Evolutionary conservation across 2,329 filamentous ascomycete species (phyloP).

Genomic region (Fusarium camptoceras): DNA sequence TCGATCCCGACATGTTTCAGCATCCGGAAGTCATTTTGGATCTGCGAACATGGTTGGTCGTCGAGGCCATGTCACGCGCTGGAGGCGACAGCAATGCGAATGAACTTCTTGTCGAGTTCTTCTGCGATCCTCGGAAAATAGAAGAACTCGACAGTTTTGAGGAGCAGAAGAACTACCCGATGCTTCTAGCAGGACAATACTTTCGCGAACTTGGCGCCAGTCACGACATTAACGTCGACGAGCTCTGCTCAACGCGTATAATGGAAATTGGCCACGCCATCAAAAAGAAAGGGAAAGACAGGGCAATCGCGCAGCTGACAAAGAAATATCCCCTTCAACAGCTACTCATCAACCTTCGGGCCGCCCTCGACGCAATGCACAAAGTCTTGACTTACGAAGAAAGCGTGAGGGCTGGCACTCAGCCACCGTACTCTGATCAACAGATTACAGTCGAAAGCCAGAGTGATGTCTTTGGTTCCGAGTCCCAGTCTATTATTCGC

Average conservation of each 20-base stretch:
- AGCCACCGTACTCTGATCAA: slow-evolving; percentile 6
- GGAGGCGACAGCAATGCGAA: neutral
- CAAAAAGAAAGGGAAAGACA: slow-evolving; percentile 6
- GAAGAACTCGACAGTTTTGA: neutral
- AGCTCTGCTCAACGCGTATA: slow-evolving; percentile 44
- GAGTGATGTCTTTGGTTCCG: slow-evolving; percentile 32
- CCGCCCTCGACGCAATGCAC: slow-evolving; percentile 39
- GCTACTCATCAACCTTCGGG: slow-evolving; percentile 34
- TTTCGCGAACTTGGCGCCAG: slow-evolving; percentile 44
- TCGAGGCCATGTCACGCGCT: slow-evolving; percentile 44
- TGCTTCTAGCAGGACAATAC: slow-evolving; percentile 39
- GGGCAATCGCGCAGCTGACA: slow-evolving; percentile 23
- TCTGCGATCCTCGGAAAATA: slow-evolving; percentile 43
- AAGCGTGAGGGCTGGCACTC: neutral
- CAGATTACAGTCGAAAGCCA: slow-evolving; percentile 35
- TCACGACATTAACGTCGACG: slow-evolving; percentile 16
- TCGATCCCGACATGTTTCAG: slow-evolving; percentile 24
- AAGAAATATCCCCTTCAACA: slow-evolving; percentile 30
- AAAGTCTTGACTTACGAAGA: slow-evolving; percentile 1
- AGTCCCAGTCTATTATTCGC: slow-evolving; percentile 45
- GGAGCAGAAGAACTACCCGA: neutral
- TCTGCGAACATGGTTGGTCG: slow-evolving; percentile 53
- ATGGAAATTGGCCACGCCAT: slow-evolving; percentile 16
- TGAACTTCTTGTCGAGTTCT: slow-evolving; percentile 41
- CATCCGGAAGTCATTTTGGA: slow-evolving; percentile 48